Conservation (phyloP, 1,284 basidiomycete species). For the Baeospora myosura region DNA sequence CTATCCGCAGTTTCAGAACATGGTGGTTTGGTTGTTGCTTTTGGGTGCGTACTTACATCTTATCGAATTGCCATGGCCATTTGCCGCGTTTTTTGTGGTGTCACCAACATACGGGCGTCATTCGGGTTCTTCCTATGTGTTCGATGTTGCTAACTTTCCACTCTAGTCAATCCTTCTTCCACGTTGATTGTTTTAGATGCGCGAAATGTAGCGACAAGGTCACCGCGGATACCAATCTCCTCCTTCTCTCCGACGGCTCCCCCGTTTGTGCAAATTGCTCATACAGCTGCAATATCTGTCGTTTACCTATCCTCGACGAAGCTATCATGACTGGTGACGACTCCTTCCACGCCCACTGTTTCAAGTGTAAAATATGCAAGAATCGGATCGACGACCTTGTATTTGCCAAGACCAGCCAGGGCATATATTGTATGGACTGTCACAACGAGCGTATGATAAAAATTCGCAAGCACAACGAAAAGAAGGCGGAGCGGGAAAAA, state of each 20-base stretch:
- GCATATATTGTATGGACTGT: slow-evolving; percentile 98
- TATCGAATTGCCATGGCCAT: slow-evolving; percentile 9
- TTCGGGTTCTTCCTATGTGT: slow-evolving; percentile 20
- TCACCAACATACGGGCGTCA: slow-evolving; percentile 8
- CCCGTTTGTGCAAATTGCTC: slow-evolving; percentile 97
- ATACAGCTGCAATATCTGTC: slow-evolving; percentile 92
- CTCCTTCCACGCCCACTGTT: slow-evolving; percentile 97
- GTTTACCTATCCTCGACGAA: slow-evolving; percentile 88
- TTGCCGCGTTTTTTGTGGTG: slow-evolving; percentile 6
- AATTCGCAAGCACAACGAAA: slow-evolving; percentile 84
- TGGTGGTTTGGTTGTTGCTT: slow-evolving; percentile 85
- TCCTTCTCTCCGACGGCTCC: slow-evolving; percentile 92
- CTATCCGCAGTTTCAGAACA: slow-evolving; percentile 75
- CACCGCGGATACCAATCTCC: slow-evolving; percentile 89
- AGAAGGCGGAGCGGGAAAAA: slow-evolving; percentile 36
- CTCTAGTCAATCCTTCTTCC: slow-evolving; percentile 72
- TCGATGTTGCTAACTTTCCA: slow-evolving; percentile 11
- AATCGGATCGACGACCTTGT: slow-evolving; percentile 95
- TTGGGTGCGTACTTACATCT: slow-evolving; percentile 52
- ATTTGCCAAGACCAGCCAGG: slow-evolving; percentile 96
- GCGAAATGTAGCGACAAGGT: slow-evolving; percentile 77
- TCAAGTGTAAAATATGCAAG: slow-evolving; percentile 94
- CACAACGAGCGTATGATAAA: slow-evolving; percentile 95
- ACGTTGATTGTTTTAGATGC: slow-evolving; percentile 79
- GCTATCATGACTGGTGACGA: slow-evolving; percentile 99